phyloP scores from a whole-genome alignment of 192 early-diverging fungal species.

The Coemansia sp. region DNA sequence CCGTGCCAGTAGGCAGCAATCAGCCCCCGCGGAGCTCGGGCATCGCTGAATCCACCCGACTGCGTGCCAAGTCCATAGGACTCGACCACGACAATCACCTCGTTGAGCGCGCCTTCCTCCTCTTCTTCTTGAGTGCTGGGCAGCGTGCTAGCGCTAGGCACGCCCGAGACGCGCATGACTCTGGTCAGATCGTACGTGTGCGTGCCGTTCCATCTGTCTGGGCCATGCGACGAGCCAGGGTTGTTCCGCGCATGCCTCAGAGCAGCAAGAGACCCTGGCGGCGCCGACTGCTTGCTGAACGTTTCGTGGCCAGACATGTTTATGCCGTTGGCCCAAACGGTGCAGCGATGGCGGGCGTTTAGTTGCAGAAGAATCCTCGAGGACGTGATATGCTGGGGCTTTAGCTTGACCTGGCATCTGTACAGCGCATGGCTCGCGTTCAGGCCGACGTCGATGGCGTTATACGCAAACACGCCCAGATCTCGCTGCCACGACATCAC shows the following conservation, averaged over 20 bases:
- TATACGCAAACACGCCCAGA: slow-evolving; percentile 48
- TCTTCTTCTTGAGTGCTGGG: slow-evolving; percentile 10
- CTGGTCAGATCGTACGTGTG: slow-evolving; percentile 59
- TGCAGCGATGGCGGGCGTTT: slow-evolving; percentile 70
- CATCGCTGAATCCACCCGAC: slow-evolving; percentile 70
- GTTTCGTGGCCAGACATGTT: slow-evolving; percentile 79
- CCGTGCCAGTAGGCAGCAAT: slow-evolving; percentile 63
- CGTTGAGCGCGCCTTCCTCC: slow-evolving; percentile 58
- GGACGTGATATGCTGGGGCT: slow-evolving; percentile 26
- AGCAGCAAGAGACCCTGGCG: slow-evolving; percentile 21
- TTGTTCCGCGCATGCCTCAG: slow-evolving; percentile 20
- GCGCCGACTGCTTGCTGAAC: slow-evolving; percentile 57
- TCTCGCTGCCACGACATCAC: slow-evolving; percentile 49
- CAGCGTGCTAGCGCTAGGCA: neutral
- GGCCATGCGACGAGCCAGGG: slow-evolving; percentile 46
- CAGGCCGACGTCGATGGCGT: slow-evolving; percentile 60
- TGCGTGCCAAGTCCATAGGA: slow-evolving; percentile 72
- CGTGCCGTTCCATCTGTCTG: slow-evolving; percentile 62
- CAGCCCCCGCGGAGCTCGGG: slow-evolving; percentile 70
- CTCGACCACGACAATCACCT: slow-evolving; percentile 69
- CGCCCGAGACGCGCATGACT: slow-evolving; percentile 31
- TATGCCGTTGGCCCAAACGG: slow-evolving; percentile 66
- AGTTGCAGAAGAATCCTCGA: slow-evolving; percentile 55
- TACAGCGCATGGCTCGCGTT: slow-evolving; percentile 67
- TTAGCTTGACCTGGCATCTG: slow-evolving; percentile 53